Evolutionary conservation across 2,329 filamentous ascomycete genomes (phyloP), one percentile per base, ranked within the genome.

Genomic region (Myrmaecium sp.): DNA sequence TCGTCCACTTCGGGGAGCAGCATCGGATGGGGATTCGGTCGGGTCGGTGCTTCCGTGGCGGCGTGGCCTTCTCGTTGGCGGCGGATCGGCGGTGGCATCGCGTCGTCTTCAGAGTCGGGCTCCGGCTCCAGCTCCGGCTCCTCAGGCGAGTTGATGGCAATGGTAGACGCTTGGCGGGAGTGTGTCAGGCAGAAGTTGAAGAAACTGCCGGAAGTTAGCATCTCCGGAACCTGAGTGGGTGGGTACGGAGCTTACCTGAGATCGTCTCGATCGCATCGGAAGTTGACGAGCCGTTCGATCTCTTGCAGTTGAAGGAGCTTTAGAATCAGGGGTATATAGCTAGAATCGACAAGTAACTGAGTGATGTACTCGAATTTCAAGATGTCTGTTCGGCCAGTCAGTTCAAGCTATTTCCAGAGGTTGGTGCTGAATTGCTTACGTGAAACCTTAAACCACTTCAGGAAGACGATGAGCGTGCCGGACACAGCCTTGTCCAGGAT

Each of bases 401-500:
- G 39, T 11, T 25, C 8, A 8, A n/a, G 5, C 14, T 11, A 17
- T 9, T 23, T 17, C 12, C n/a, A 24, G 20, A 16, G 23, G n/a
- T 14, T 11, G 3, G 23, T 7, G 14, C n/a, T 21, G 15, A 17
- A 60, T n/a, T n/a, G n/a, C 80, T 60, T 60, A 91, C 82, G 89
- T 31, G 83, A 94, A 28, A 92, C 61, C 49, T 93, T 91, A 41
- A 95, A 76, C 89, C 89, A 98, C 52, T 95, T 98, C 33, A 95
- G 49, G 23, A 95, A 54, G n/a, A 93, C 59, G 15, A 98, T 58
- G 15, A 98, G 56, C 29, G 83, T 77, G 1, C 79, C 84, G n/a
- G 83, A 89, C 13, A 93, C 75, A 1, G 86, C 86, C 52, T 95
- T 95, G 14, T 76, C 72, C 8, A 77, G 77, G 27, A 98, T 84